A percentile compares a stretch with the other conserved stretches of the same genome.
These are phyloP conservation scores for Aspergillus campestris DNA, from an alignment of 495 filamentous ascomycete species.

Conservation along the genomic window DNA sequence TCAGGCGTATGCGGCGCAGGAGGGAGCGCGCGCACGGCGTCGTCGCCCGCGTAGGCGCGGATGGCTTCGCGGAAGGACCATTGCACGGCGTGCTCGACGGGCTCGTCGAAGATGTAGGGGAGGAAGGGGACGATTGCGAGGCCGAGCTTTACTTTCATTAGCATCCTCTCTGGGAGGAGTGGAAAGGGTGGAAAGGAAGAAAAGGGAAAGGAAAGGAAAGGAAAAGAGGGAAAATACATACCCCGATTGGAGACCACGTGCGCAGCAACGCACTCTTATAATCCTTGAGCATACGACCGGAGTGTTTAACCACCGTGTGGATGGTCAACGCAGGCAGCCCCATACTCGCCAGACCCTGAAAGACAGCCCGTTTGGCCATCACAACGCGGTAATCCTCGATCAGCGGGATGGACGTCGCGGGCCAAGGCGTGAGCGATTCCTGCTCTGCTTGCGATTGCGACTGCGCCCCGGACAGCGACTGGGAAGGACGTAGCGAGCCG, in stretches of 20 bases:
- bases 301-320: conserved; percentile 83
- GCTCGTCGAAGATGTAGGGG: conserved; percentile 85
- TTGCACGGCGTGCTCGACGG: conserved; percentile 83
- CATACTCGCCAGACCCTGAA: conserved; percentile 89
- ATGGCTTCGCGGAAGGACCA: conserved; percentile 80
- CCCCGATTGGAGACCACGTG: conserved; percentile 84
- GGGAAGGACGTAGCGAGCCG: conserved; percentile 9
- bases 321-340: conserved; percentile 92
- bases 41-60: conserved; percentile 56
- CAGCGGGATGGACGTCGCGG: conserved; percentile 48
- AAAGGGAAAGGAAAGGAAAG: neutral
- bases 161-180: neutral
- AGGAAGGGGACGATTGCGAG: conserved; percentile 81
- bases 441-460: no score
- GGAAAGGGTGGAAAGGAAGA: neutral
- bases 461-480: no score
- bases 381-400: conserved; percentile 87
- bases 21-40: conserved; percentile 36
- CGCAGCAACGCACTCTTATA: conserved; percentile 63
- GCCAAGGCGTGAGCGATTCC: conserved; percentile 24
- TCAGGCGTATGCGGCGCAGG: conserved; percentile 5
- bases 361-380: conserved; percentile 82
- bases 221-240: conserved; percentile 27
- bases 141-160: conserved; percentile 50
- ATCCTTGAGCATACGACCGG: conserved; percentile 70